Evolutionary conservation across 2,329 filamentous ascomycete species (phyloP), one percentile per base, ranked within the genome.

Genomic region (Acrodontium crateriforme): DNA sequence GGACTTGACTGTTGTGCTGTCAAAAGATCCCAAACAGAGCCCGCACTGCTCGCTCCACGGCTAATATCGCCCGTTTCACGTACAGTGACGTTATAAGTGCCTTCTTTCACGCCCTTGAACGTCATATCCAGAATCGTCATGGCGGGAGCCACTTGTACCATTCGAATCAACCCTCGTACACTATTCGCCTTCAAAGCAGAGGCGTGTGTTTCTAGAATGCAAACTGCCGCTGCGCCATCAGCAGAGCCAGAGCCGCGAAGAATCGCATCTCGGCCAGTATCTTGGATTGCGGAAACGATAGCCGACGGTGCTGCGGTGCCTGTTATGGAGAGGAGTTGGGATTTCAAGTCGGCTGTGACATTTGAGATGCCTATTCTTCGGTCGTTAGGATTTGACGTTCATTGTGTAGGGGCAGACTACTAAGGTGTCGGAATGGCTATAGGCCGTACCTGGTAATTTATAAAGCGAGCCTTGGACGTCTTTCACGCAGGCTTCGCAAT

Each of bases 221-320:
- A 93, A 23, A 98, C 89, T 24, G 87, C 83, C n/a, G n/a, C n/a
- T 16, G 84, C 81, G 50, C 72, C 82, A 58, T 94, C 77, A 49
- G 82, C 77, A 44, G 67, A 70, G 38, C 89, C 89, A 34, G 79
- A 85, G 30, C 89, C 89, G 42, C 89, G 77, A 32, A 98, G 61
- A 48, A 98, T 94, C 24, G 87, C 87, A 69, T 95, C 87, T 47
- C 84, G 74, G 28, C 89, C 89, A 7, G 85, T 94, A 24, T 69
- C 66, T 60, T 94, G 80, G 39, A 95, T 92, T 6, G 87, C 79
- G 37, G 75, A 65, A 16, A 94, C 84, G 39, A 95, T 92, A 24
- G 78, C 71, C 29, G 85, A 94, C 10, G 89, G 89, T 12, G 89
- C 74, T 41, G 82, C 81, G 70, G 81, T 93, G 42, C 89, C 87